Conservation (phyloP, 202 grass and related monocot species). For the Zizania palustris region DNA sequence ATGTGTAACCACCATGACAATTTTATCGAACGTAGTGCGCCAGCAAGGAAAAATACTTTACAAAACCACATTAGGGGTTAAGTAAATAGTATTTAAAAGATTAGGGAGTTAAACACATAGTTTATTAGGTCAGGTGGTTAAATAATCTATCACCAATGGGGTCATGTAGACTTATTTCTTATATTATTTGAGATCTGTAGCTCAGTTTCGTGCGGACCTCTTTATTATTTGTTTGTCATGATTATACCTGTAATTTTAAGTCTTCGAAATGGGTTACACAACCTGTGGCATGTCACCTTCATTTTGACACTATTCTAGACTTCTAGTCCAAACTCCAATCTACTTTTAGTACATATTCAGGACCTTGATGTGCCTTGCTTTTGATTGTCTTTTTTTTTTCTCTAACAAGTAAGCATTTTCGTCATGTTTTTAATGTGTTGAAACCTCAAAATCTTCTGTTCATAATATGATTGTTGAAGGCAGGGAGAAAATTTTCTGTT, state of each 20-base stretch:
- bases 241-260: neutral
- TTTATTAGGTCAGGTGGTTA: too few relatives aligned
- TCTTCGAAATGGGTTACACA: neutral
- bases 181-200: neutral
- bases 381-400: neutral
- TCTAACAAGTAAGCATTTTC: neutral
- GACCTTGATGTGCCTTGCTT: neutral
- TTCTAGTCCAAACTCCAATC: neutral
- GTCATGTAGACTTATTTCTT: too few relatives aligned
- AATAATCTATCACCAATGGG: too few relatives aligned
- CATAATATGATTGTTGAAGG: neutral
- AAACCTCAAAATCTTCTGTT: neutral
- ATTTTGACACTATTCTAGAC: neutral
- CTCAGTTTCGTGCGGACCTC: neutral
- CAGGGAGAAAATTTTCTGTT: neutral
- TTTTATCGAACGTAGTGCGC: too few relatives aligned
- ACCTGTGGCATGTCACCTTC: neutral
- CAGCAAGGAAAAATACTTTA: too few relatives aligned
- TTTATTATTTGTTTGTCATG: neutral
- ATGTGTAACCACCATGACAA: too few relatives aligned
- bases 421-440: neutral
- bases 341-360: neutral
- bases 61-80: too few relatives aligned
- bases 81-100: too few relatives aligned
- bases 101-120: too few relatives aligned